Base-by-base conservation (phyloP, 768 basidiomycete genomes). In the Hygrophorus pudorinus region DNA sequence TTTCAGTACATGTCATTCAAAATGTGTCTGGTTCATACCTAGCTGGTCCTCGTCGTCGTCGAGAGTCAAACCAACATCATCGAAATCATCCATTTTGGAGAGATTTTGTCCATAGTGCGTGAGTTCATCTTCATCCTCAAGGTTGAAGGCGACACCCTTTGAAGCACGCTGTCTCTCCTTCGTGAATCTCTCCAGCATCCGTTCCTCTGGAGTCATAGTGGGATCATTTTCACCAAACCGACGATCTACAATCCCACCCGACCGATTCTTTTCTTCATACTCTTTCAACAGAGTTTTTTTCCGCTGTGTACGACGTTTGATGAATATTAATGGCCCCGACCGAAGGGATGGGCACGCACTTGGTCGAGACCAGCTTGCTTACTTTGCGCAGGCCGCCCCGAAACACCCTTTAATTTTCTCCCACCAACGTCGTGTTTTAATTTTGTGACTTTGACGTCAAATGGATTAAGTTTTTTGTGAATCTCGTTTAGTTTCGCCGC, bases 171-270 rank as follows among this genome's bases (percentile, higher is more conserved):
- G 88, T 48, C 90, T 70, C 63, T 98, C 93, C 51, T 75, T 75
- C 8, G 93, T 97, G 60, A 97, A 98, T 24, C 96, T 83, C 62
- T 94, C 92, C 30, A 97, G 72, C 83, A 97, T 97, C 49, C 91
- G 84, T 52, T 98, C 94, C 60, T 99, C 96, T 27, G 91, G 69
- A n/a, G 86, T 82, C 76, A 98, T 80, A 8, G 80, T 74, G 1
- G 92, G 81, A 49, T 98, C 81, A 57, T 88, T 82, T 74, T 99
- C 96, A 65, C 96, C 96, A 58, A 98, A 97, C 14, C 96, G 83
- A 41, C 89, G 77, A 63, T 99, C 96, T 45, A 93, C 66, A 46
- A 99, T 81, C 4, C 92, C 88, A 4, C 92, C 93, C 8, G 85
- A 79, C 50, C 80, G 84, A 38, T 77, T 80, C 51, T 79, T 83